phyloP scores from a whole-genome alignment of 257 asterid species.

The Ilex asprella region DNA sequence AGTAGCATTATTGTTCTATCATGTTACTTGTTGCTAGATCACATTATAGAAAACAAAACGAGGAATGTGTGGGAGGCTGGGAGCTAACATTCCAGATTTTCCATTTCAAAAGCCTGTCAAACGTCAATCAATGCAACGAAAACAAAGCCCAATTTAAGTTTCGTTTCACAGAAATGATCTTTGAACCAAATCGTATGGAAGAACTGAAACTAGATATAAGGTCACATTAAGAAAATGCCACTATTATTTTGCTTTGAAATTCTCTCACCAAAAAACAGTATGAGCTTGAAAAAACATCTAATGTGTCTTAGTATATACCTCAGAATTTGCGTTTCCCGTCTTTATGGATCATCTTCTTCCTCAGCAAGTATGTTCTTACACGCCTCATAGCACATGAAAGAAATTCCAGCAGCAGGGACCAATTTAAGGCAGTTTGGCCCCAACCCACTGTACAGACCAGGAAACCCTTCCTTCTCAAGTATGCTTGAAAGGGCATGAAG shows the following conservation, averaged over 20 bases:
- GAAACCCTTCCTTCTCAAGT: constrained; percentile 40
- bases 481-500: constrained; percentile 44
- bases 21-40: too few relatives aligned
- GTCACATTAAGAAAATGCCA: too few relatives aligned
- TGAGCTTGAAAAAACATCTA: background rate
- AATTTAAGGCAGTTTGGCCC: constrained; percentile 55
- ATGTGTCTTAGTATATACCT: background rate
- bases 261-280: background rate
- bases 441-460: constrained; percentile 38
- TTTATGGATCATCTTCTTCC: constrained; percentile 21
- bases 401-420: constrained; percentile 55
- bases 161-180: too few relatives aligned
- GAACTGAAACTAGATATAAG: too few relatives aligned
- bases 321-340: background rate
- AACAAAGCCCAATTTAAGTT: too few relatives aligned
- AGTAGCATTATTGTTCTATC: background rate
- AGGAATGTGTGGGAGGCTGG: too few relatives aligned
- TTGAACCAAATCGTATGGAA: too few relatives aligned
- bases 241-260: too few relatives aligned
- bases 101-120: too few relatives aligned
- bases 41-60: too few relatives aligned
- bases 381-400: constrained; percentile 52
- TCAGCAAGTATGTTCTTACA: constrained; percentile 45
- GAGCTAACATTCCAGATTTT: too few relatives aligned
- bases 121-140: too few relatives aligned